A percentile compares a stretch with the other conserved stretches of the same genome.
Evolutionary conservation across 257 asterid species (phyloP).

Genomic region (Gentiana macrophylla): DNA sequence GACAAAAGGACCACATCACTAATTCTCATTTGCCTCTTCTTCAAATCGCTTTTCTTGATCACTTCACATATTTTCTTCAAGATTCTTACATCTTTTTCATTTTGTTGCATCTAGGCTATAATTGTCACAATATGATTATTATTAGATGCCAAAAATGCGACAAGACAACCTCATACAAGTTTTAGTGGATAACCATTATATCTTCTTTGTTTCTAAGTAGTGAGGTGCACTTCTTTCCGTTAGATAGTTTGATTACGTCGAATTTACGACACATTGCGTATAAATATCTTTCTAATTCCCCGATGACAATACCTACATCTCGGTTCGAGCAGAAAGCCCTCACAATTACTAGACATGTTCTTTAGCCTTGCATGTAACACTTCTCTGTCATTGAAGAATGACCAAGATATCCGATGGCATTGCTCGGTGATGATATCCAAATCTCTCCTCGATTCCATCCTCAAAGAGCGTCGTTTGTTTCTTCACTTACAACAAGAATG

Average conservation of each 20-base stretch:
- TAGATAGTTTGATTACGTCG: conserved; percentile 32
- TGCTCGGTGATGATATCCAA: conserved; percentile 80
- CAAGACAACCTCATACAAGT: conserved; percentile 55
- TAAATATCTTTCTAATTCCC: conserved; percentile 40
- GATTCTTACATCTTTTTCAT: conserved; percentile 9
- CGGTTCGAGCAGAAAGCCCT: conserved; percentile 45
- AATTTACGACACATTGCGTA: conserved; percentile 52
- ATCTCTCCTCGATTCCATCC: conserved; percentile 84
- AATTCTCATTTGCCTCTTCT: conserved; percentile 26
- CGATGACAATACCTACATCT: conserved; percentile 54
- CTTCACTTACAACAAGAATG: no score
- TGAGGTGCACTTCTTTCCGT: conserved; percentile 44
- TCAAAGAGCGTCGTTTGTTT: conserved; percentile 34
- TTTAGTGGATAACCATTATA: conserved; percentile 20
- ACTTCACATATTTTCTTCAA: conserved; percentile 35
- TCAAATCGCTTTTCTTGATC: conserved; percentile 22
- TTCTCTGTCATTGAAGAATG: conserved; percentile 53
- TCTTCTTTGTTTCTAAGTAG: conserved; percentile 55
- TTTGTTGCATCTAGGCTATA: conserved; percentile 45
- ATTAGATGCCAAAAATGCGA: conserved; percentile 26
- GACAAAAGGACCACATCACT: conserved; percentile 52
- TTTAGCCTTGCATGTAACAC: conserved; percentile 33
- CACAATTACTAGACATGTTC: conserved; percentile 11
- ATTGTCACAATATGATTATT: conserved; percentile 15
- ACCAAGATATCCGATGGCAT: conserved; percentile 54